Percentiles rank a stretch among this genome's conserved stretches.
Conservation (phyloP, 495 filamentous ascomycete species). For the Saxophila tyrrhenica region DNA sequence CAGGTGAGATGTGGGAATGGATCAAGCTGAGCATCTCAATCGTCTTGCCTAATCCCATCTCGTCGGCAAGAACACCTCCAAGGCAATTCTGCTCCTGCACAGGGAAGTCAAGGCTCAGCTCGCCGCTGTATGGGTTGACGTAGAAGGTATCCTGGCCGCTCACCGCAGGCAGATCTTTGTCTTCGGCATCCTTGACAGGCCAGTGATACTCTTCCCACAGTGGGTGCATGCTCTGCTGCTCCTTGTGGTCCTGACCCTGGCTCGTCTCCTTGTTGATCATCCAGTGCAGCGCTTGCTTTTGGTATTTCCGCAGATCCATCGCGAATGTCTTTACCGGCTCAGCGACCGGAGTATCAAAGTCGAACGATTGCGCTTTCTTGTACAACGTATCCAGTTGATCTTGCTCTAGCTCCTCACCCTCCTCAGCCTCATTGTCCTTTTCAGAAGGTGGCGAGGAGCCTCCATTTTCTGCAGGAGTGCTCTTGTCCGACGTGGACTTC, state of each 20-base stretch:
- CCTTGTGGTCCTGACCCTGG: conserved; percentile 46
- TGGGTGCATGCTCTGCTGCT: conserved; percentile 74
- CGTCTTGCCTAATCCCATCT: conserved; percentile 76
- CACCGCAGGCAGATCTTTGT: conserved; percentile 55
- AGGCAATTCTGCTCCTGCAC: conserved; percentile 88
- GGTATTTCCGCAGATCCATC: conserved; percentile 80
- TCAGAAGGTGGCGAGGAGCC: conserved; percentile 39
- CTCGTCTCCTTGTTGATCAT: conserved; percentile 89
- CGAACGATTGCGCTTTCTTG: conserved; percentile 91
- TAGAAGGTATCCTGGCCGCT: conserved; percentile 65
- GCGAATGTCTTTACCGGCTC: conserved; percentile 71
- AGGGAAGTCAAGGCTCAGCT: conserved; percentile 86
- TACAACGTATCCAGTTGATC: conserved; percentile 91
- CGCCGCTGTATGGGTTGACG: conserved; percentile 92
- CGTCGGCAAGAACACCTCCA: conserved; percentile 83
- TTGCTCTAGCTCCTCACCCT: conserved; percentile 83
- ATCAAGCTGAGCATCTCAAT: conserved; percentile 95
- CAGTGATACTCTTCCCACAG: conserved; percentile 93
- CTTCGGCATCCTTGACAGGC: conserved; percentile 81
- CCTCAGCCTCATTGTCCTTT: conserved; percentile 80
- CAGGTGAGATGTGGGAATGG: conserved; percentile 61
- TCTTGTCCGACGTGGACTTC: conserved; percentile 26
- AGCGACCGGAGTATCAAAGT: conserved; percentile 79
- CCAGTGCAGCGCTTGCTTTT: conserved; percentile 91
- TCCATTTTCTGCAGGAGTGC: conserved; percentile 31